Evolutionary conservation across 2,329 filamentous ascomycete species (phyloP).

Genomic region (Acephala macrosclerotiorum): DNA sequence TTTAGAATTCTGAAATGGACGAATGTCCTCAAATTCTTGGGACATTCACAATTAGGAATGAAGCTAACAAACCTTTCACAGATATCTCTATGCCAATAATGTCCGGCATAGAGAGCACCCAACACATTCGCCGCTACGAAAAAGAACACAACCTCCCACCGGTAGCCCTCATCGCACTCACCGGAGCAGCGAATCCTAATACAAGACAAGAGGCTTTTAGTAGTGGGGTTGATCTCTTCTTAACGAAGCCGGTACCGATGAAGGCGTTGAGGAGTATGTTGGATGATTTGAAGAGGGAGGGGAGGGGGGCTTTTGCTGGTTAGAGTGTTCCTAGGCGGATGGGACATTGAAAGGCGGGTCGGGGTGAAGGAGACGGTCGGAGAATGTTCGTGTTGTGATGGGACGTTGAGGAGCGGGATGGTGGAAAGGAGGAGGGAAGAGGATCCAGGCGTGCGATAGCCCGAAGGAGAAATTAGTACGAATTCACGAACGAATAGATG

Average conservation of each 20-base stretch:
- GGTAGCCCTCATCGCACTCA: constrained; percentile 59
- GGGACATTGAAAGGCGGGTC: too few species aligned
- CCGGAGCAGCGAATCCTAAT: constrained; percentile 57
- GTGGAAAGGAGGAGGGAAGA: background rate
- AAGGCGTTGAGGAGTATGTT: constrained; percentile 40
- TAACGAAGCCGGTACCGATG: constrained; percentile 59
- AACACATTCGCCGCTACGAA: constrained; percentile 57
- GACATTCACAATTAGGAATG: background rate
- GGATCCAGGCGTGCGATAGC: background rate
- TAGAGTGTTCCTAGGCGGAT: background rate
- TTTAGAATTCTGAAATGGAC: too few species aligned
- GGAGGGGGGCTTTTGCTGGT: constrained; percentile 25
- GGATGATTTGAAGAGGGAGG: constrained; percentile 40
- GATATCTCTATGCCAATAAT: constrained; percentile 65
- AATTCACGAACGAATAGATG: background rate
- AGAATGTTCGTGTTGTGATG: too few species aligned
- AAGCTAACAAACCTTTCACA: constrained; percentile 31
- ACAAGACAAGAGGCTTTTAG: constrained; percentile 58
- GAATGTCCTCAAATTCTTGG: too few species aligned
- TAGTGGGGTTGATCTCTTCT: constrained; percentile 60
- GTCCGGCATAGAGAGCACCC: constrained; percentile 56
- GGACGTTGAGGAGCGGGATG: background rate
- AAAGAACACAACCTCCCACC: constrained; percentile 48
- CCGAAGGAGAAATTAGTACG: background rate
- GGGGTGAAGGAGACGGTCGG: background rate